Percentiles rank a stretch among this genome's conserved stretches.
phyloP scores from a whole-genome alignment of 805 yeast species.

The Candida krabiensis region DNA sequence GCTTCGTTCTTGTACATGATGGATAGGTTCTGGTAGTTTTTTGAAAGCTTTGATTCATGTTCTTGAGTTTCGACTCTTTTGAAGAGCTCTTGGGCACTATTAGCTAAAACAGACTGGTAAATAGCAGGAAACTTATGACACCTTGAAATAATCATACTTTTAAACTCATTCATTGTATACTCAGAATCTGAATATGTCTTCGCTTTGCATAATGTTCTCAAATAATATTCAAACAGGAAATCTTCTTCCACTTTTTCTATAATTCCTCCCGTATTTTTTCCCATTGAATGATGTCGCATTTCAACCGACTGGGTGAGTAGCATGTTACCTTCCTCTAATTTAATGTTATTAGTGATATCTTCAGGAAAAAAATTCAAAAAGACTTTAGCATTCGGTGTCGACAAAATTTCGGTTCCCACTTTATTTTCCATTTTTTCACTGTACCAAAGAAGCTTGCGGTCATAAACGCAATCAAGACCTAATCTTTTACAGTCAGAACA shows the following conservation, averaged over 20 bases:
- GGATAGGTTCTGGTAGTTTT: slow-evolving; percentile 7
- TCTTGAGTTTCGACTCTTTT: not conserved
- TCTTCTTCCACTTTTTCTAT: slow-evolving; percentile 3
- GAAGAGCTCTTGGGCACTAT: slow-evolving; percentile 21
- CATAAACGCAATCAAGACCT: not conserved
- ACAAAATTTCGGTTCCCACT: too few relatives aligned
- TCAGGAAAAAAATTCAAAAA: not conserved
- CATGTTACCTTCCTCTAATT: not conserved
- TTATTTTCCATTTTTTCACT: not conserved
- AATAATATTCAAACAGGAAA: slow-evolving; percentile 22
- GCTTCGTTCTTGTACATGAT: slow-evolving; percentile 29
- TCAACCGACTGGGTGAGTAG: not conserved
- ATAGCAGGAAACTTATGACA: slow-evolving; percentile 23
- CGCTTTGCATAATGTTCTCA: slow-evolving; percentile 17
- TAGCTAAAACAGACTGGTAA: slow-evolving; percentile 21
- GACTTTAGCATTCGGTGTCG: not conserved
- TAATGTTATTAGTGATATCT: not conserved
- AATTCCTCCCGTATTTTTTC: too few relatives aligned
- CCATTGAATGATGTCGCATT: not conserved
- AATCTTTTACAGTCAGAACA: not conserved
- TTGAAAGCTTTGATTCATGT: slow-evolving; percentile 1
- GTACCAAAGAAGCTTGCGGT: not conserved
- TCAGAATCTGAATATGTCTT: slow-evolving; percentile 21
- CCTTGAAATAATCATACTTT: slow-evolving; percentile 23
- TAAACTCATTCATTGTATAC: slow-evolving; percentile 20